Base-by-base conservation (phyloP, 78 protist species). In the Speleostelium caveatum region DNA sequence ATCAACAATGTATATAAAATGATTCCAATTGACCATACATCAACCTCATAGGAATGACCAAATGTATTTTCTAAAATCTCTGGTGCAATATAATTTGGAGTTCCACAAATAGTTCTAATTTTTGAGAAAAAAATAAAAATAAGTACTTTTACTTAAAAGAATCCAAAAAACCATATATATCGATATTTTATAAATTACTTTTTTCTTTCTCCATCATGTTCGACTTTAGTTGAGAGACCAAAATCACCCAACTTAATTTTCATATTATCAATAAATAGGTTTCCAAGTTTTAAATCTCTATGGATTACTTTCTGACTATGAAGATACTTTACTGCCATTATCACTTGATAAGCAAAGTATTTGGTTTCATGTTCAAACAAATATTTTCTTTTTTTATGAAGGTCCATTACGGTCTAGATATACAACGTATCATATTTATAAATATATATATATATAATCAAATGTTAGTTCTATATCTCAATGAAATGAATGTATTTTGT, bases 71-170 rank as follows among this genome's bases (percentile, higher is more conserved):
- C 95, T 10, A 98, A 75, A 42, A 98, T 93, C 87, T 98, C 99
- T 21, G 99, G 99, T 19, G 99, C 99, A 36, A 98, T 97, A 96
- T 98, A 98, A 95, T 98, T 98, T 41, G 99, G 99, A 39, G 99
- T 98, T 19, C 99, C 99, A 94, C 99, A 98, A 26, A 98, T 95
- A 22, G 99, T 98, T 61, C 95, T 91, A 68, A 26, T 41, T 24
- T 4, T 16, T 24, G 49, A 28, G 32, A 65, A 69, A 65, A 79
- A 28, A 74, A 58, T 30, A 55, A 61, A 42, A 58, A 53, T 28
- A 26, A 24, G 28, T 12, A 41, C 17, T 24, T 19, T 30, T 24
- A 2, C 28, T 12, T 60, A 16, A 30, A 30, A n/a, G n/a, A n/a
- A 19, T 45, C 0, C 10, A 60, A 61, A 16, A 60, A 33, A 16